Percentiles rank a stretch among this genome's conserved stretches.
These are phyloP conservation scores for Blastocystis hominis DNA, from an alignment of 352 stramenopile genomes.

Conservation along the genomic window DNA sequence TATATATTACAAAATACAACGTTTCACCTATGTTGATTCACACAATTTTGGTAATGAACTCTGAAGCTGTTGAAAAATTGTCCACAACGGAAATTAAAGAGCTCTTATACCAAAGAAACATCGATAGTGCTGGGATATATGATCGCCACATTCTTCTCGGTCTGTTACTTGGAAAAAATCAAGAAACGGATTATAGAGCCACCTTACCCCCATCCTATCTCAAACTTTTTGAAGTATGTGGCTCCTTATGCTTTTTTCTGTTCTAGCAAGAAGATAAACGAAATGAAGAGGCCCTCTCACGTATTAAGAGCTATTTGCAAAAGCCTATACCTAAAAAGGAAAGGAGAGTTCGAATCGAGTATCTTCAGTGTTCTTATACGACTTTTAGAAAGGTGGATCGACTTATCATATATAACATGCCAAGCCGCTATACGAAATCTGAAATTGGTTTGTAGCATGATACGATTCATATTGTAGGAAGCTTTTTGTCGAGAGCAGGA, in stretches of 20 bases:
- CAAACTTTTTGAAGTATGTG: slow-evolving; percentile 9
- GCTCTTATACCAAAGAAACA: slow-evolving; percentile 12
- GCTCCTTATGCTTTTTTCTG: background rate
- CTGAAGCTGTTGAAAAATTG: background rate
- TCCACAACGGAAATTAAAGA: slow-evolving; percentile 30
- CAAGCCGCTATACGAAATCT: background rate
- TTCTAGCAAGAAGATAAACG: background rate
- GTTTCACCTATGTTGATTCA: too few species aligned
- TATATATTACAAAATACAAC: too few species aligned
- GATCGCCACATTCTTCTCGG: background rate
- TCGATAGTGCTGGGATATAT: slow-evolving; percentile 11
- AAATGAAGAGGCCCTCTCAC: background rate
- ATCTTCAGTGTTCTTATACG: background rate
- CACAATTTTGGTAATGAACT: background rate
- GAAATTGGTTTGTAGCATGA: background rate
- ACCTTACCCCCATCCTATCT: background rate
- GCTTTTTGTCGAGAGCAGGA: slow-evolving; percentile 7
- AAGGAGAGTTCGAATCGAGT: background rate
- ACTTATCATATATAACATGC: slow-evolving; percentile 26
- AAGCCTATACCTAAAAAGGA: background rate
- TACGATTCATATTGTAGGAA: background rate
- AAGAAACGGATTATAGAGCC: background rate
- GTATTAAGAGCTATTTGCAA: background rate
- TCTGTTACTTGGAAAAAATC: background rate
- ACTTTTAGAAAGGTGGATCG: background rate